Conservation (phyloP, 148 eudicot genomes). For the Arctostaphylos glauca region DNA sequence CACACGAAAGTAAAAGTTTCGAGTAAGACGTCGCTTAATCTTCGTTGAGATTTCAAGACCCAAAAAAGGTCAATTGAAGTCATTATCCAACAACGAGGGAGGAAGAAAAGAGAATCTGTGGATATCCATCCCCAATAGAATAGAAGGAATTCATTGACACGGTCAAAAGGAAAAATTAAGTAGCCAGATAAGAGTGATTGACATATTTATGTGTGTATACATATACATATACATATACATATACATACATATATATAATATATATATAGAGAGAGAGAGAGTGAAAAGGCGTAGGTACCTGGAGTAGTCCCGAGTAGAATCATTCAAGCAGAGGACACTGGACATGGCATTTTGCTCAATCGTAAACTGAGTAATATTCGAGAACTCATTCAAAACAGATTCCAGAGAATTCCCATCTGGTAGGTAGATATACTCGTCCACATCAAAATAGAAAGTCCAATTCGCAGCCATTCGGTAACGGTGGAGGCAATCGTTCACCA, state of each 20-base stretch:
- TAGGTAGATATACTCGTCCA: slow-evolving; percentile 55
- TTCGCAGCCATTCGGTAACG: slow-evolving; percentile 42
- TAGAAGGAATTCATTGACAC: background rate
- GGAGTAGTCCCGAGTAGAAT: slow-evolving; percentile 33
- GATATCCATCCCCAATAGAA: too few relatives aligned
- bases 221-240: too few relatives aligned
- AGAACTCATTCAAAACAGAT: slow-evolving; percentile 36
- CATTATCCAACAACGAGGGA: background rate
- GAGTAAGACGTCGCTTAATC: background rate
- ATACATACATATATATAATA: too few relatives aligned
- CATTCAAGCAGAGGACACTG: slow-evolving; percentile 50
- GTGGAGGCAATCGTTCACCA: slow-evolving; percentile 62
- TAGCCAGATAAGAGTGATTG: background rate
- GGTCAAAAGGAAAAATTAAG: background rate
- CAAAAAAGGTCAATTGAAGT: background rate
- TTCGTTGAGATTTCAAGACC: background rate
- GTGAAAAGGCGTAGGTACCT: slow-evolving; percentile 18
- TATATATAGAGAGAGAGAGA: too few relatives aligned
- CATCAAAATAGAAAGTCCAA: slow-evolving; percentile 60
- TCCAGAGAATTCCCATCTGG: slow-evolving; percentile 32
- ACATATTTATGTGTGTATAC: too few relatives aligned
- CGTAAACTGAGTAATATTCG: slow-evolving; percentile 46
- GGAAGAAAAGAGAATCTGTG: background rate
- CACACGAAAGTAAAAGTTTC: background rate
- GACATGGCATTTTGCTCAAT: slow-evolving; percentile 68